phyloP scores from a whole-genome alignment of 306 rosid genomes.

The Dalbergia cultrata region DNA sequence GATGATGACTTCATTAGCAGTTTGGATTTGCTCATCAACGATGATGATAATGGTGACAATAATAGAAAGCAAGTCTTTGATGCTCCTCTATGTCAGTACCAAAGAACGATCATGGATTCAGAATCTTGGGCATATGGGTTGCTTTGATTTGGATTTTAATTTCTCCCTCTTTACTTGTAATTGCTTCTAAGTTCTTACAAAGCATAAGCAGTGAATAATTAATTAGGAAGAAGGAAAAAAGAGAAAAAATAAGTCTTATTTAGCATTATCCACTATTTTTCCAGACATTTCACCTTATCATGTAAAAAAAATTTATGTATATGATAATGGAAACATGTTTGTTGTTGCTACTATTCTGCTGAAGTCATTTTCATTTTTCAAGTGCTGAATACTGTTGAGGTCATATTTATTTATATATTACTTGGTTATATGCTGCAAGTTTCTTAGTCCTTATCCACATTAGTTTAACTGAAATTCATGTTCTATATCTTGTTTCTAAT shows the following conservation, averaged over 20 bases:
- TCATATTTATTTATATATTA: neutral
- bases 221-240: constrained; percentile 11
- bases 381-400: neutral
- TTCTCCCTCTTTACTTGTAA: constrained; percentile 37
- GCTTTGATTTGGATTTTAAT: constrained; percentile 46
- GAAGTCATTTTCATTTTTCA: neutral
- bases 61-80: constrained; percentile 50
- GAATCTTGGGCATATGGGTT: constrained; percentile 65
- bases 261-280: constrained; percentile 9
- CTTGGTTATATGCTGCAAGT: neutral
- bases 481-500: neutral
- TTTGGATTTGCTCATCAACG: constrained; percentile 64
- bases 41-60: constrained; percentile 29
- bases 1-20: constrained; percentile 63
- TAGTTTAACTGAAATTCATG: neutral
- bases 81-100: constrained; percentile 49
- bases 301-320: constrained; percentile 11
- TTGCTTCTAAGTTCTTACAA: constrained; percentile 39
- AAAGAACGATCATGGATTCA: constrained; percentile 56
- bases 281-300: constrained; percentile 4
- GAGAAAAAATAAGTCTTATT: constrained; percentile 33
- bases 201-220: constrained; percentile 42
- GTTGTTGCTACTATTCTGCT: constrained; percentile 3
- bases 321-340: constrained; percentile 44
- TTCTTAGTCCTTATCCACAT: neutral